These are phyloP conservation scores for Collybia mongolica DNA, from an alignment of 768 basidiomycete genomes.

Conservation along the genomic window DNA sequence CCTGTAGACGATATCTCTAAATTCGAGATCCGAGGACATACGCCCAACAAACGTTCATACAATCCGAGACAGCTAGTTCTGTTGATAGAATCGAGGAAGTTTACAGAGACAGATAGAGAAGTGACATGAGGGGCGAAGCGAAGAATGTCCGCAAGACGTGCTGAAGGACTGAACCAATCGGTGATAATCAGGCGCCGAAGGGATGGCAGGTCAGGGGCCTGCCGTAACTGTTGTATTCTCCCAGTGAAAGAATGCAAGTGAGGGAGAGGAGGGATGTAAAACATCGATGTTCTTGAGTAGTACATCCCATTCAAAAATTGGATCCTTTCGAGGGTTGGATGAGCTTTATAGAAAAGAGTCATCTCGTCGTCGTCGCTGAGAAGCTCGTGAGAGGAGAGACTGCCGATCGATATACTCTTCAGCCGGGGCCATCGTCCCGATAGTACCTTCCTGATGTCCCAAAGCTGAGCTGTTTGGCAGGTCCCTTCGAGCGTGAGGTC, in stretches of 20 bases:
- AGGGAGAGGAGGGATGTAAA: conserved; percentile 10
- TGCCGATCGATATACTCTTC: conserved; percentile 12
- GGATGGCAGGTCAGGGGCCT: conserved; percentile 5
- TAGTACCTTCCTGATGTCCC: conserved; percentile 12
- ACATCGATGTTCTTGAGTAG: conserved; percentile 8
- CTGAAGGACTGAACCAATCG: conserved; percentile 18
- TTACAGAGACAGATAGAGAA: conserved; percentile 15
- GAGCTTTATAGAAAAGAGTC: conserved; percentile 13
- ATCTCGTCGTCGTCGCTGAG: conserved; percentile 3
- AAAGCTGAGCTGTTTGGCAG: conserved; percentile 10
- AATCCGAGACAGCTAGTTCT: conserved; percentile 3
- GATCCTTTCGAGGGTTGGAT: conserved; percentile 10
- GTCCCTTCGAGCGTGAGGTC: conserved; percentile 17
- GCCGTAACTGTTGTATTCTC: conserved; percentile 15
- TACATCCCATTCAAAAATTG: conserved; percentile 8
- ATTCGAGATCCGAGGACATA: conserved; percentile 10
- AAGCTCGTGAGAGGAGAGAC: conserved; percentile 5
- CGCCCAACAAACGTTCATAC: conserved; percentile 10
- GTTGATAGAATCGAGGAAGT: conserved; percentile 12
- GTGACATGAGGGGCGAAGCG: conserved; percentile 2
- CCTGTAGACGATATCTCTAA: conserved; percentile 14
- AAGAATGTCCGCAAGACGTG: conserved; percentile 13
- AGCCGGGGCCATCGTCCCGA: conserved; percentile 14
- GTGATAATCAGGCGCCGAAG: conserved; percentile 9
- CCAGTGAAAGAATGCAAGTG: conserved; percentile 10